A percentile compares a stretch with the other conserved stretches of the same genome.
Evolutionary conservation across 192 early-diverging fungal genomes (phyloP).

Genomic region (Rhizophagus sp.): DNA sequence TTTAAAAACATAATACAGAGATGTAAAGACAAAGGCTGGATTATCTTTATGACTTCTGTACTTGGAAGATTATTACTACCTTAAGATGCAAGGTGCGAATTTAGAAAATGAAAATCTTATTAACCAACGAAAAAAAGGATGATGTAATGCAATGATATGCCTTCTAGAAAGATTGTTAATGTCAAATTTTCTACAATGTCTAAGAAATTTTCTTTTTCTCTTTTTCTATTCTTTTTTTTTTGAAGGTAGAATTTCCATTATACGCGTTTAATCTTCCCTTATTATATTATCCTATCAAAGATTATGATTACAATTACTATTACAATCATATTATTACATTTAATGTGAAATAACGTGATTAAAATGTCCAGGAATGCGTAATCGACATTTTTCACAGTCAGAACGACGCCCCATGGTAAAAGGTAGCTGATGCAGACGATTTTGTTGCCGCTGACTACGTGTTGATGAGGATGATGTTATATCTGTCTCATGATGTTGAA

Average conservation of each 20-base stretch:
- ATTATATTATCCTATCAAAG: background rate
- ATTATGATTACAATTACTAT: background rate
- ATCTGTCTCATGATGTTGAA: background rate
- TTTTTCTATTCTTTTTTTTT: background rate
- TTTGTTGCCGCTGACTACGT: background rate
- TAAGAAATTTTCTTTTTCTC: too few species aligned
- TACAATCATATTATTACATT: slow-evolving; percentile 5
- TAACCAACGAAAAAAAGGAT: background rate
- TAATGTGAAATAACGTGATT: slow-evolving; percentile 24
- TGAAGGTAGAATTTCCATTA: background rate
- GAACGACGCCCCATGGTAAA: slow-evolving; percentile 40
- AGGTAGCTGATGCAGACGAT: background rate
- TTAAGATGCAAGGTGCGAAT: background rate
- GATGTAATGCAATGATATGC: background rate
- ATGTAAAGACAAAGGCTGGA: background rate
- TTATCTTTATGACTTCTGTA: background rate
- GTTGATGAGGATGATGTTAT: background rate
- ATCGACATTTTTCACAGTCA: slow-evolving; percentile 47
- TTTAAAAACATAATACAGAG: background rate
- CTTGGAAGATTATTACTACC: background rate
- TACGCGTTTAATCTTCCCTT: background rate
- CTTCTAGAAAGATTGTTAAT: background rate
- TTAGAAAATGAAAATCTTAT: background rate
- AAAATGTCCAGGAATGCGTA: slow-evolving; percentile 42
- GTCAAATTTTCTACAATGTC: background rate